These are phyloP conservation scores for Aspergillus versicolor DNA, from an alignment of 2,329 filamentous ascomycete genomes.

Conservation along the genomic window DNA sequence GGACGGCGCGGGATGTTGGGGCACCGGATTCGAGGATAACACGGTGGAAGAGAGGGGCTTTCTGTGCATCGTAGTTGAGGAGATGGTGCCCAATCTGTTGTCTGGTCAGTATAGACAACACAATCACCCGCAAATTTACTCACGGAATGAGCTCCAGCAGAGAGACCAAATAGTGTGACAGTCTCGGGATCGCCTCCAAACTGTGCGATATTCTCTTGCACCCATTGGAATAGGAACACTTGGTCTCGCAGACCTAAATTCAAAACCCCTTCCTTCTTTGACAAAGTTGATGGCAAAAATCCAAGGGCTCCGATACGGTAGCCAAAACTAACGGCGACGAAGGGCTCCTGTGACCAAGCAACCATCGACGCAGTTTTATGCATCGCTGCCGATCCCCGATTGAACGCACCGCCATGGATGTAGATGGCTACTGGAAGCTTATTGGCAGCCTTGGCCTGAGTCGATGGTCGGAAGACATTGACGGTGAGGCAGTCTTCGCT, in stretches of 20 bases:
- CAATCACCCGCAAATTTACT: conserved; percentile 3
- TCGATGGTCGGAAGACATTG: conserved; percentile 40
- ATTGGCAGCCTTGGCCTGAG: conserved; percentile 14
- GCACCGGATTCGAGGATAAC: conserved; percentile 50
- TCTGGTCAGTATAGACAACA: neutral
- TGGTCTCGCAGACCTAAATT: conserved; percentile 29
- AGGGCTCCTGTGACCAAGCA: conserved; percentile 49
- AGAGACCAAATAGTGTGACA: conserved; percentile 12
- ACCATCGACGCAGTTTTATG: conserved; percentile 64
- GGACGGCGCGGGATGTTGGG: conserved; percentile 48
- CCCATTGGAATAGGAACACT: conserved; percentile 31
- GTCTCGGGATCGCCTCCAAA: conserved; percentile 9
- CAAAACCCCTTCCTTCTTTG: conserved; percentile 5
- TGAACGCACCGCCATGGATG: conserved; percentile 43
- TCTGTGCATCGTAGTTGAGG: conserved; percentile 45
- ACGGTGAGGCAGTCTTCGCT: conserved; percentile 46
- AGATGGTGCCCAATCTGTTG: conserved; percentile 67
- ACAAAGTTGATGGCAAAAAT: conserved; percentile 45
- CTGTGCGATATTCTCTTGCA: conserved; percentile 8
- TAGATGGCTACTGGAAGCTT: conserved; percentile 41
- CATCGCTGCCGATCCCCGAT: conserved; percentile 29
- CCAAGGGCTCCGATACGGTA: conserved; percentile 57
- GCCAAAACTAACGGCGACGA: conserved; percentile 47
- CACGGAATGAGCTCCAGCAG: conserved; percentile 16
- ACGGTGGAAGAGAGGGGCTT: conserved; percentile 42